These are phyloP conservation scores for Globisporangium nodosum DNA, from an alignment of 352 stramenopile species.

Conservation along the genomic window DNA sequence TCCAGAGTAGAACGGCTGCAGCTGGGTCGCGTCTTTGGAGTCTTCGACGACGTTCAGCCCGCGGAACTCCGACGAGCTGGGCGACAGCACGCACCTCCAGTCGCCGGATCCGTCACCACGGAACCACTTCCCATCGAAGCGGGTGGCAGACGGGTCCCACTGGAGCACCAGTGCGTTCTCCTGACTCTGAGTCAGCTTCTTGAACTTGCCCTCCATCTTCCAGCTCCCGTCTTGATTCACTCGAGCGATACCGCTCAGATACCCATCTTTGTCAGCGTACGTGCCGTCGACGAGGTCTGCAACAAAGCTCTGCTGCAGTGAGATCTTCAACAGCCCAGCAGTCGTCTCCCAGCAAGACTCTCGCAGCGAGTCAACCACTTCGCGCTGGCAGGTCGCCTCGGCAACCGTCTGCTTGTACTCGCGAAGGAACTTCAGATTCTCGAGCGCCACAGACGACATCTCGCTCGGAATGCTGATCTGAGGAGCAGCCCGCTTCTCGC, in stretches of 20 bases:
- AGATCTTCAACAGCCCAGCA: conserved; percentile 44
- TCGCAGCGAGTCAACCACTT: conserved; percentile 24
- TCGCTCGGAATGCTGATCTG: neutral
- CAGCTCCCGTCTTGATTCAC: conserved; percentile 44
- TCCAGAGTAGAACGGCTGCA: conserved; percentile 75
- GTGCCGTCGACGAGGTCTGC: conserved; percentile 65
- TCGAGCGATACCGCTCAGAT: conserved; percentile 47
- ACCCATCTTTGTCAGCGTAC: conserved; percentile 70
- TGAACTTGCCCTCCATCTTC: conserved; percentile 69
- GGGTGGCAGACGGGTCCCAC: conserved; percentile 45
- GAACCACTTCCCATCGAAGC: conserved; percentile 84
- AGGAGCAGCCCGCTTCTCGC: conserved; percentile 5
- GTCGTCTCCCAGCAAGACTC: conserved; percentile 69
- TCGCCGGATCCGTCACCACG: conserved; percentile 75
- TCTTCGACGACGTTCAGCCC: conserved; percentile 40
- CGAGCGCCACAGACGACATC: conserved; percentile 19
- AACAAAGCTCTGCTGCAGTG: conserved; percentile 36
- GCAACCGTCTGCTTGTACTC: conserved; percentile 46
- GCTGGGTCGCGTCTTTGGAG: conserved; percentile 24
- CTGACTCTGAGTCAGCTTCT: conserved; percentile 59
- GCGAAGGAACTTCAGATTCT: conserved; percentile 41
- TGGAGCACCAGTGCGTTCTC: conserved; percentile 66
- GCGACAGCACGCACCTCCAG: conserved; percentile 64
- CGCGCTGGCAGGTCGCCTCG: conserved; percentile 24
- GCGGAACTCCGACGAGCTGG: conserved; percentile 54